Percentiles rank a stretch among this genome's conserved stretches.
Conservation (phyloP, 352 stramenopile genomes). For the Phytophthora fragariae region DNA sequence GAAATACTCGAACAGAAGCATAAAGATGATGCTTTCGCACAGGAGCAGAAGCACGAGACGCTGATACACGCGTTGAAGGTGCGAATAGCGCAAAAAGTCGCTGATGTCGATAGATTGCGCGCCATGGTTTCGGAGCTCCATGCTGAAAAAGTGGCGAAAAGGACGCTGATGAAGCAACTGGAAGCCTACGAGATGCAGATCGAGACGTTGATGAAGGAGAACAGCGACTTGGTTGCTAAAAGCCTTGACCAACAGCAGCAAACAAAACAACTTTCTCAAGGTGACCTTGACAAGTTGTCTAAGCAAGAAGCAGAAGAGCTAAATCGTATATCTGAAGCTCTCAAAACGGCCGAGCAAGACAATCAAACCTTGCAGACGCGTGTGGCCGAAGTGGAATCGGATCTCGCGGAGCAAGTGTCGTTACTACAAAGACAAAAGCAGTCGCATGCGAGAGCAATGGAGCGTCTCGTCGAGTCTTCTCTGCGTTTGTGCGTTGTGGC, state of each 20-base stretch:
- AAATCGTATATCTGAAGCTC: slow-evolving; percentile 7
- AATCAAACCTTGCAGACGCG: slow-evolving; percentile 18
- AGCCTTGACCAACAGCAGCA: slow-evolving; percentile 9
- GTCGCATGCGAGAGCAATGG: slow-evolving; percentile 40
- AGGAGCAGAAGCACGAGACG: slow-evolving; percentile 20
- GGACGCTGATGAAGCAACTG: background rate
- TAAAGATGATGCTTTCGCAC: background rate
- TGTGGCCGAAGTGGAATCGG: slow-evolving; percentile 17
- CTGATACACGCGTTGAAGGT: slow-evolving; percentile 27
- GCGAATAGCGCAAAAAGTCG: slow-evolving; percentile 27
- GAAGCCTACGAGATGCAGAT: background rate
- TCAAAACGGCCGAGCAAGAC: slow-evolving; percentile 10
- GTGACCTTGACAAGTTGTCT: slow-evolving; percentile 8
- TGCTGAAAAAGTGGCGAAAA: slow-evolving; percentile 5
- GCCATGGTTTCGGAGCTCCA: slow-evolving; percentile 6
- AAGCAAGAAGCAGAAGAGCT: slow-evolving; percentile 13
- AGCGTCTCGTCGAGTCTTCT: slow-evolving; percentile 49
- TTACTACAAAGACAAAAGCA: slow-evolving; percentile 40
- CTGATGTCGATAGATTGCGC: slow-evolving; percentile 13
- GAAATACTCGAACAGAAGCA: slow-evolving; percentile 13
- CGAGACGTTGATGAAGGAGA: slow-evolving; percentile 12
- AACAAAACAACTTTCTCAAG: background rate
- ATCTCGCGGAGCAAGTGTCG: slow-evolving; percentile 24
- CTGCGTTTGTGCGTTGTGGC: slow-evolving; percentile 82
- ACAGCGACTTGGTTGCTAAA: background rate